Evolutionary conservation across 169 alveolate species (phyloP).

Genomic region (Cryptosporidium sp.): DNA sequence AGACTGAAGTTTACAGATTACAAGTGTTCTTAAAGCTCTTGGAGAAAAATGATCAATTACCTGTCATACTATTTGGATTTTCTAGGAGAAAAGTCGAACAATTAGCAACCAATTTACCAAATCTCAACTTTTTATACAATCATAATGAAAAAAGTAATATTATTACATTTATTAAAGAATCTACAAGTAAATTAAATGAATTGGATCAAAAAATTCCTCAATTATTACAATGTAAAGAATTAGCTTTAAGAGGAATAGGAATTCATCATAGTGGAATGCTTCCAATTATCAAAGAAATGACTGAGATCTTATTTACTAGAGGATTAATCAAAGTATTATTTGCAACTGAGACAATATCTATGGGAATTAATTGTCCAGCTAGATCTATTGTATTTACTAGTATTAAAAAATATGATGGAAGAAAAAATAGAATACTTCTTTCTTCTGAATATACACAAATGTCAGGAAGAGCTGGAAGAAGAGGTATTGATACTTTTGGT

Average conservation of each 20-base stretch:
- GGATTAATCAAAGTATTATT: conserved; percentile 96
- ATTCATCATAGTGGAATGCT: conserved; percentile 98
- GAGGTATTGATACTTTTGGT: conserved; percentile 97
- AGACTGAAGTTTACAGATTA: conserved; percentile 86
- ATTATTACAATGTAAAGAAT: conserved; percentile 84
- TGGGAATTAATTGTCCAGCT: conserved; percentile 99
- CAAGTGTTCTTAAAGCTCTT: conserved; percentile 83
- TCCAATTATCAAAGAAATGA: conserved; percentile 97
- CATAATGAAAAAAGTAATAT: conserved; percentile 87
- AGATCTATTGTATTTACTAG: conserved; percentile 96
- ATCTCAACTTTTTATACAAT: conserved; percentile 84
- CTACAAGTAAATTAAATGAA: conserved; percentile 84
- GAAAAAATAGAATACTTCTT: conserved; percentile 85
- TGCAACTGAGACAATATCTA: conserved; percentile 99
- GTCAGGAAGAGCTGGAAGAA: conserved; percentile 99
- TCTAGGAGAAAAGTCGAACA: conserved; percentile 92
- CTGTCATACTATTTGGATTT: conserved; percentile 95
- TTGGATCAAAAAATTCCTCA: conserved; percentile 92
- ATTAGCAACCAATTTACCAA: conserved; percentile 89
- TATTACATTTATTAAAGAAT: conserved; percentile 86
- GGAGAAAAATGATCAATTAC: conserved; percentile 90
- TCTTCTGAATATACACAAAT: conserved; percentile 98
- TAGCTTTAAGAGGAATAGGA: conserved; percentile 95
- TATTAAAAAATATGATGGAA: conserved; percentile 93
- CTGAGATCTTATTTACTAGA: conserved; percentile 95